These are phyloP conservation scores for Termitomyces sp. DNA, from an alignment of 1,284 basidiomycete species.

Conservation along the genomic window DNA sequence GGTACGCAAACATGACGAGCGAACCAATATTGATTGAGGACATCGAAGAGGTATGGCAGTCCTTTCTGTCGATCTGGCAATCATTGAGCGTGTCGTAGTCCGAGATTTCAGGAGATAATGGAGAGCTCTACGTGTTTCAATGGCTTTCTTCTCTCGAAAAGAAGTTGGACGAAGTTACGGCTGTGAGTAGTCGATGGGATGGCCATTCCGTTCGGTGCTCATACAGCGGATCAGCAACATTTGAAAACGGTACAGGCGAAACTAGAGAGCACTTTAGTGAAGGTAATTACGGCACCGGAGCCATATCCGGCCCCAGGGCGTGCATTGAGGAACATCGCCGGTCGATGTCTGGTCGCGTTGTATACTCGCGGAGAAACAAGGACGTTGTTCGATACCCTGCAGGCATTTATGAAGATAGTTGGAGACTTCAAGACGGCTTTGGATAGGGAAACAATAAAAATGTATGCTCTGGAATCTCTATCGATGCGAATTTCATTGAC, in stretches of 20 bases:
- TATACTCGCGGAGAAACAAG: slow-evolving; percentile 81
- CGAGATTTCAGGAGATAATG: slow-evolving; percentile 70
- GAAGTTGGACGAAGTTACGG: slow-evolving; percentile 41
- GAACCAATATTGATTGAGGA: slow-evolving; percentile 16
- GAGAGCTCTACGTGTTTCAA: slow-evolving; percentile 77
- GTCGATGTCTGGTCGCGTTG: slow-evolving; percentile 74
- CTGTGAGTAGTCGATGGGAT: slow-evolving; percentile 37
- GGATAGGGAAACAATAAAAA: slow-evolving; percentile 60
- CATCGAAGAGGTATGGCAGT: slow-evolving; percentile 13
- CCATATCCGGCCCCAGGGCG: slow-evolving; percentile 79
- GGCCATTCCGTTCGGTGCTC: slow-evolving; percentile 3
- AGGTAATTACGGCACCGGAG: slow-evolving; percentile 54
- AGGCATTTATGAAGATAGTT: slow-evolving; percentile 69
- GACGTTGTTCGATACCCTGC: slow-evolving; percentile 85
- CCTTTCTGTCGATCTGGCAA: background rate
- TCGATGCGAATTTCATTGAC: slow-evolving; percentile 6
- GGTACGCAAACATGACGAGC: background rate
- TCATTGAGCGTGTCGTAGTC: slow-evolving; percentile 35
- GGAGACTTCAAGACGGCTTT: slow-evolving; percentile 59
- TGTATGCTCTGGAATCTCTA: slow-evolving; percentile 43
- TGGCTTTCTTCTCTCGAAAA: slow-evolving; percentile 73
- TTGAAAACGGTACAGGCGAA: slow-evolving; percentile 60
- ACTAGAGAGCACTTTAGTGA: slow-evolving; percentile 60
- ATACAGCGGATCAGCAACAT: slow-evolving; percentile 41
- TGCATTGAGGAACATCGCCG: slow-evolving; percentile 75